These are phyloP conservation scores for Aegilops sharonensis DNA, from an alignment of 176 grass and related monocot genomes.

Conservation along the genomic window DNA sequence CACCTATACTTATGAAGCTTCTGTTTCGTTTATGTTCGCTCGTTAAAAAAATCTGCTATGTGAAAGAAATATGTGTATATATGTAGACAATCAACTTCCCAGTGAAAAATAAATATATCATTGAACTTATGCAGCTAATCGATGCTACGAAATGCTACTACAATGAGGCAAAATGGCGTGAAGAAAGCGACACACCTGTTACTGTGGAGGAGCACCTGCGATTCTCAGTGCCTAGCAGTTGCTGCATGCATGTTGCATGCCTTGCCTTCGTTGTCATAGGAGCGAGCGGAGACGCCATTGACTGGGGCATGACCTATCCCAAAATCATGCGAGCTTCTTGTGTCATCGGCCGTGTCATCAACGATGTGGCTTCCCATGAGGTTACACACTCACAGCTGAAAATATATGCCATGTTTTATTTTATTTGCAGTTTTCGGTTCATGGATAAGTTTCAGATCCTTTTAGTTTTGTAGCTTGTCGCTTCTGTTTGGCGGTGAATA, in stretches of 20 bases:
- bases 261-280: neutral
- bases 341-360: neutral
- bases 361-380: slow-evolving; percentile 14
- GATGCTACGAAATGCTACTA: neutral
- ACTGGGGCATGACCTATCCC: slow-evolving; percentile 4
- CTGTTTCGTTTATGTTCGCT: neutral
- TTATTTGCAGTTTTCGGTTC: neutral
- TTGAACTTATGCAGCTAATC: neutral
- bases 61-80: neutral
- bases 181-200: neutral
- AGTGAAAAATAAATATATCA: neutral
- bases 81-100: neutral
- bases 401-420: neutral
- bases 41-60: neutral
- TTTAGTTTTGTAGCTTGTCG: too few species aligned
- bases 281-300: neutral
- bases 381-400: neutral
- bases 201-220: neutral
- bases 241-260: neutral
- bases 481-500: too few species aligned
- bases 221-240: neutral
- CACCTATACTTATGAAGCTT: neutral
- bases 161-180: slow-evolving; percentile 2
- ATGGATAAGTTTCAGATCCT: neutral
- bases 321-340: slow-evolving; percentile 20